Base-by-base conservation (phyloP, 2,329 filamentous ascomycete species). In the Curvularia spicifera region DNA sequence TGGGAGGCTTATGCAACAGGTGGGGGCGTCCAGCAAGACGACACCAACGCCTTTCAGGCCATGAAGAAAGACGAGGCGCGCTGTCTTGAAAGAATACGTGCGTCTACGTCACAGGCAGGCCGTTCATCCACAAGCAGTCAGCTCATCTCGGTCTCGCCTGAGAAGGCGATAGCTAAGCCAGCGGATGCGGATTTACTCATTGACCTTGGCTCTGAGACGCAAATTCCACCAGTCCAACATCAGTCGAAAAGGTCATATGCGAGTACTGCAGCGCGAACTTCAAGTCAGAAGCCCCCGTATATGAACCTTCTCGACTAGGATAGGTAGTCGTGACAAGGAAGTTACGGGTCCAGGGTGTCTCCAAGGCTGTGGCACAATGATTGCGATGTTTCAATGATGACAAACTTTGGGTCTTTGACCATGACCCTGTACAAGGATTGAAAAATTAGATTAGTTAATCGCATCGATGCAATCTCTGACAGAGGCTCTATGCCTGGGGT, bases 81-180 rank as follows among this genome's bases (percentile, higher is more conserved):
- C 7, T 68, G 63, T 20, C 37, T 45, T 1, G 57, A 53, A 18
- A 10, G 20, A 2, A 46, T 60, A n/a, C 56, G 57, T 12, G 55
- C 58, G 28, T 39, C 40, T 10, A 51, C 43, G 1, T 43, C 56
- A 24, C 9, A 28, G 37, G 26, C 33, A 13, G 33, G 37, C 20
- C 5, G 46, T 3, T 43, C 49, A 12, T 18, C 51, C 9, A 10
- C 18, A 15, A 42, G 59, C 5, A 50, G n/a, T 8, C 58, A 22
- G 10, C 58, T 73, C 13, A 67, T 69, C 40, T 57, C 67, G 20
- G 35, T 62, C 2, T 69, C 67, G 0, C 63, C 65, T 3, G 43
- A 61, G 39, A 61, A 63, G 18, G 49, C 44, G 3, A 40, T n/a
- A 12, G 6, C 37, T n/a, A 43, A 44, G 1, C 64, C 64, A 4